phyloP scores from a whole-genome alignment of 352 stramenopile species.

The Globisporangium splendens region DNA sequence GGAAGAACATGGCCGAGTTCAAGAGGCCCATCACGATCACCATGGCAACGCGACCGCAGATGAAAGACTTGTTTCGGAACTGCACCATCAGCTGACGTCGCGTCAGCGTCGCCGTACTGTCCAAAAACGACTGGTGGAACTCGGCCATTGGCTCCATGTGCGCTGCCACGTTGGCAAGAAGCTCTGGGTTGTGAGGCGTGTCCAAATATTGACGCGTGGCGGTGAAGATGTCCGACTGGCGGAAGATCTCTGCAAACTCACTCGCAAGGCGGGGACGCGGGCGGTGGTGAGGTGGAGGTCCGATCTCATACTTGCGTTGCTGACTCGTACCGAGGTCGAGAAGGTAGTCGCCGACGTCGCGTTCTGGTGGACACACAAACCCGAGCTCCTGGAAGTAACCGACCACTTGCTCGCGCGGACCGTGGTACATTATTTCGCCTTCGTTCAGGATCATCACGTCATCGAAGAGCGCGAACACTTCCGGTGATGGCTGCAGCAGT shows the following conservation, averaged over 20 bases:
- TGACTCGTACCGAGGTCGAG: slow-evolving; percentile 49
- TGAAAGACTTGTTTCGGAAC: slow-evolving; percentile 46
- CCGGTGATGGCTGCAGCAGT: slow-evolving; percentile 88
- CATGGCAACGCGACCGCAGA: slow-evolving; percentile 39
- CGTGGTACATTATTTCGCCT: slow-evolving; percentile 88
- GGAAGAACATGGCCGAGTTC: slow-evolving; percentile 45
- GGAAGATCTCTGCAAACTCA: slow-evolving; percentile 50
- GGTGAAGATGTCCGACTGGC: slow-evolving; percentile 25
- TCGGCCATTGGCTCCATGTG: slow-evolving; percentile 32
- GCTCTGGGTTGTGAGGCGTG: slow-evolving; percentile 83
- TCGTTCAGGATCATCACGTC: slow-evolving; percentile 91
- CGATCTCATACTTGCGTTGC: slow-evolving; percentile 31
- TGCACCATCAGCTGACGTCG: slow-evolving; percentile 71
- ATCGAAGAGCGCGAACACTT: slow-evolving; percentile 93
- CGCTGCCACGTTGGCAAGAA: slow-evolving; percentile 76
- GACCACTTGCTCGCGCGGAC: slow-evolving; percentile 46
- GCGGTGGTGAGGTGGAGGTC: background rate
- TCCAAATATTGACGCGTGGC: slow-evolving; percentile 24
- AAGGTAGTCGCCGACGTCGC: slow-evolving; percentile 91
- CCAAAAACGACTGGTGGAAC: slow-evolving; percentile 44
- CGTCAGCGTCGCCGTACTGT: slow-evolving; percentile 37
- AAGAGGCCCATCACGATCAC: slow-evolving; percentile 52
- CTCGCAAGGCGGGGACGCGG: slow-evolving; percentile 22
- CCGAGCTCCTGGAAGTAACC: slow-evolving; percentile 80
- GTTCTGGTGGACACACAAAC: slow-evolving; percentile 43